Conservation (phyloP, 2,329 filamentous ascomycete genomes). For the Furcasterigmium sp. region DNA sequence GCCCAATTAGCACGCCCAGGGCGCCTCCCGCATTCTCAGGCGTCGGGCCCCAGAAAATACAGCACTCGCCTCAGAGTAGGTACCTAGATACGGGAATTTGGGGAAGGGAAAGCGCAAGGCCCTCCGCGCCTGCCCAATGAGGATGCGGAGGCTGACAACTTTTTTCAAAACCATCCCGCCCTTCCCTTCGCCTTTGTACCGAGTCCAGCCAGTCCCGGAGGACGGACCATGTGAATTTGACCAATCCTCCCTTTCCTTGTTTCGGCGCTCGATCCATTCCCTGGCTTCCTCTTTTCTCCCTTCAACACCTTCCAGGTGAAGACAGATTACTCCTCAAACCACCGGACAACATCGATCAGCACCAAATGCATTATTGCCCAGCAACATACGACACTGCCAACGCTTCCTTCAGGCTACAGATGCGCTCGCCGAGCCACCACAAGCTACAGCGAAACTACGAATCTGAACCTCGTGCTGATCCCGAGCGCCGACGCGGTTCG, state of each 20-base stretch:
- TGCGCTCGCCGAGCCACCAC: conserved; percentile 48
- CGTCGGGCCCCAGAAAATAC: neutral
- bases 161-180: neutral
- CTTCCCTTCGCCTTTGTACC: neutral
- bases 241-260: conserved; percentile 2
- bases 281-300: conserved; percentile 5
- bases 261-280: conserved; percentile 4
- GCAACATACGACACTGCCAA: conserved; percentile 32
- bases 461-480: conserved; percentile 49
- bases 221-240: conserved; percentile 5
- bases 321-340: conserved; percentile 7
- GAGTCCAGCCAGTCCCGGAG: neutral
- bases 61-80: too few relatives aligned
- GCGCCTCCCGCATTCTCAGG: neutral
- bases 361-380: conserved; percentile 54
- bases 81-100: too few relatives aligned
- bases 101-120: conserved; percentile 6
- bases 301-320: conserved; percentile 16
- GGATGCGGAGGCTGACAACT: neutral
- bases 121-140: conserved; percentile 11
- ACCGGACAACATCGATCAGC: conserved; percentile 13
- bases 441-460: conserved; percentile 43
- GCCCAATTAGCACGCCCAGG: neutral
- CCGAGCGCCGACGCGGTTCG: conserved; percentile 53
- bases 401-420: conserved; percentile 52